phyloP scores from a whole-genome alignment of 108 stramenopile species.

The Asterionellopsis glacialis region DNA sequence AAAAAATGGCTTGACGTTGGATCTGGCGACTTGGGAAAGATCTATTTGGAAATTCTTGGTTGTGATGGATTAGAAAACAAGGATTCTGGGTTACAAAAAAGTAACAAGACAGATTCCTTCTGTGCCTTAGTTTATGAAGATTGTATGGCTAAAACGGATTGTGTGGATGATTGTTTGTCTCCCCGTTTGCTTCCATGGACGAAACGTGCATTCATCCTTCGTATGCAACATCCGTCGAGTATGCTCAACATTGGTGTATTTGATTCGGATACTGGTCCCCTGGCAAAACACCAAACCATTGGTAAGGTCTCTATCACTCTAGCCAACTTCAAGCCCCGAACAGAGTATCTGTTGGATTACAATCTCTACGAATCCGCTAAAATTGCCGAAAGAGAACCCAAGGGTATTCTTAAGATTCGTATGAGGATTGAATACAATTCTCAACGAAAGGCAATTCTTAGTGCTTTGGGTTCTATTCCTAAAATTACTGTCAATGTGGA shows the following conservation, averaged over 20 bases:
- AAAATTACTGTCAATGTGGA: slow-evolving; percentile 11
- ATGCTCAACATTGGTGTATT: slow-evolving; percentile 53
- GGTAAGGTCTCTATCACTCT: slow-evolving; percentile 55
- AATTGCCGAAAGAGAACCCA: slow-evolving; percentile 39
- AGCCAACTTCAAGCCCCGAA: slow-evolving; percentile 44
- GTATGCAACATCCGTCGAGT: slow-evolving; percentile 53
- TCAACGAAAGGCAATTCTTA: slow-evolving; percentile 36
- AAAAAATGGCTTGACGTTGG: slow-evolving; percentile 61
- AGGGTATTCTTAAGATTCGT: slow-evolving; percentile 57
- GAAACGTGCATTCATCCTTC: slow-evolving; percentile 58
- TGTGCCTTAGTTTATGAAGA: slow-evolving; percentile 40
- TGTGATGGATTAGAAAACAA: slow-evolving; percentile 53
- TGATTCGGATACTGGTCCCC: slow-evolving; percentile 48
- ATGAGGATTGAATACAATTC: slow-evolving; percentile 48
- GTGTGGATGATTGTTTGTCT: slow-evolving; percentile 54
- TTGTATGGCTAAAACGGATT: slow-evolving; percentile 43
- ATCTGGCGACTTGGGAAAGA: slow-evolving; percentile 22
- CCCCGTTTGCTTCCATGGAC: slow-evolving; percentile 79
- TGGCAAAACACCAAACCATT: slow-evolving; percentile 46
- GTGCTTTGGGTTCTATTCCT: background rate
- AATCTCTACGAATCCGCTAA: slow-evolving; percentile 45
- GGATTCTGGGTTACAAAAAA: slow-evolving; percentile 46
- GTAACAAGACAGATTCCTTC: slow-evolving; percentile 55
- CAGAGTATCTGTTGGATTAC: slow-evolving; percentile 54
- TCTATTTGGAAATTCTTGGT: slow-evolving; percentile 53